Conservation (phyloP, 768 basidiomycete species). For the Rhizopogon vulgaris region DNA sequence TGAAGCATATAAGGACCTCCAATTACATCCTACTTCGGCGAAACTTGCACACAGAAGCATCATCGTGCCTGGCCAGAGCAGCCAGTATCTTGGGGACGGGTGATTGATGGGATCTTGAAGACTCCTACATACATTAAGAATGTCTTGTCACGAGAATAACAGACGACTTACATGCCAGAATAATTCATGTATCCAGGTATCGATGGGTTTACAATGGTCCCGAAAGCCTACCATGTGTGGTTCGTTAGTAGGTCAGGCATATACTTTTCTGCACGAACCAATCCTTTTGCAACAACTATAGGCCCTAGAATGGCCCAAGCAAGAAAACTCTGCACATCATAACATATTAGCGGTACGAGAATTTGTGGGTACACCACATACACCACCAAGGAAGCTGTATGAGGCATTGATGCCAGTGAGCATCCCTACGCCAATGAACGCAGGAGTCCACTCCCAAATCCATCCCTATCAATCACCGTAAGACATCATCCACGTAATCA, state of each 20-base stretch:
- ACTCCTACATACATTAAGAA: slow-evolving; percentile 14
- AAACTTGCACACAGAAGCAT: slow-evolving; percentile 47
- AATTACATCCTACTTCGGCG: slow-evolving; percentile 3
- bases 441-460: slow-evolving; percentile 31
- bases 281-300: slow-evolving; percentile 43
- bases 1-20: neutral
- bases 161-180: neutral
- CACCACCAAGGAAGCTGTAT: slow-evolving; percentile 39
- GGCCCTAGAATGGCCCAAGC: slow-evolving; percentile 60
- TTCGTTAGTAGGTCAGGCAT: neutral
- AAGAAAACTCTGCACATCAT: slow-evolving; percentile 36
- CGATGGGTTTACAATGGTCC: neutral
- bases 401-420: slow-evolving; percentile 47
- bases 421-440: slow-evolving; percentile 53
- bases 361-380: slow-evolving; percentile 20
- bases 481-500: too few relatives aligned
- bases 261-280: neutral
- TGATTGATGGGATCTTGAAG: slow-evolving; percentile 35
- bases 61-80: slow-evolving; percentile 16
- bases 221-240: neutral
- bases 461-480: neutral
- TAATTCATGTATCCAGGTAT: slow-evolving; percentile 5
- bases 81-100: slow-evolving; percentile 54
- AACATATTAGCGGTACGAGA: neutral
- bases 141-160: neutral